Evolutionary conservation across 495 filamentous ascomycete species (phyloP).

Genomic region (Penicillium paradoxum): DNA sequence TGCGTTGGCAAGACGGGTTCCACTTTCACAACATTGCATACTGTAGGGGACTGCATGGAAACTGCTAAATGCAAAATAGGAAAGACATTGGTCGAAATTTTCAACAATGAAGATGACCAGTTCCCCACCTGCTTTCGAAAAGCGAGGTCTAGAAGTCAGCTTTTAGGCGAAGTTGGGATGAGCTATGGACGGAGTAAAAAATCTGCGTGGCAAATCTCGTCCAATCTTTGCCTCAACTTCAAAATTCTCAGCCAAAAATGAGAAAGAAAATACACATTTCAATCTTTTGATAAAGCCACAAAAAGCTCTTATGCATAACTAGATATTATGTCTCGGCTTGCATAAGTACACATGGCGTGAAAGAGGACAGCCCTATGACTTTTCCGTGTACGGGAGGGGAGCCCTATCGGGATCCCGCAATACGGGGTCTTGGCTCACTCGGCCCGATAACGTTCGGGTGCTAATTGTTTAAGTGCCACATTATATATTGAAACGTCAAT

Average conservation of each 20-base stretch:
- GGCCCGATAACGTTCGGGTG: not conserved
- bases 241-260: not conserved
- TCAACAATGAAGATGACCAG: not conserved
- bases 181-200: not conserved
- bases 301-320: not conserved
- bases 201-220: not conserved
- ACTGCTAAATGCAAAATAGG: not conserved
- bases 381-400: not conserved
- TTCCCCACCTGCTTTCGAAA: not conserved
- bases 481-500: too few relatives aligned
- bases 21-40: too few relatives aligned
- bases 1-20: not conserved
- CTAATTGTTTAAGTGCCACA: too few relatives aligned
- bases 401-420: constrained; percentile 8
- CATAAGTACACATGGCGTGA: too few relatives aligned
- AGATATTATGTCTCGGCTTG: too few relatives aligned
- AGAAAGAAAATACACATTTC: too few relatives aligned
- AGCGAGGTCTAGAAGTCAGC: not conserved
- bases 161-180: not conserved
- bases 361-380: not conserved
- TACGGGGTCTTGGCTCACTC: not conserved
- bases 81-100: not conserved
- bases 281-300: too few relatives aligned
- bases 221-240: not conserved
- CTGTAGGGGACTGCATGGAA: not conserved